Percentiles rank a stretch among this genome's conserved stretches.
These are phyloP conservation scores for Moricandia moricandioides DNA, from an alignment of 345 rosid genomes.

Conservation along the genomic window DNA sequence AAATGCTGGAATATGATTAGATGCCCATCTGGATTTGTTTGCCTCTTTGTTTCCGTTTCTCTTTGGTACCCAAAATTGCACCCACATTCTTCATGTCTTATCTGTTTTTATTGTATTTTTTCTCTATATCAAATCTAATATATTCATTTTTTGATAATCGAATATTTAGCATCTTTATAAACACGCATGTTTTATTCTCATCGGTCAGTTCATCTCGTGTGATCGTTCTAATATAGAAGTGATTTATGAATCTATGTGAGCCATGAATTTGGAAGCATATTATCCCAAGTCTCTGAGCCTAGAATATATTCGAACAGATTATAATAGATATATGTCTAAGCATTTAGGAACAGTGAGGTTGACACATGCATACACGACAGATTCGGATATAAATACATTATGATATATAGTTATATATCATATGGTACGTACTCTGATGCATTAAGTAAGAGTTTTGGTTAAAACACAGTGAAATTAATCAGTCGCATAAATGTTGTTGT, in stretches of 20 bases:
- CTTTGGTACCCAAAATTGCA: conserved; percentile 21
- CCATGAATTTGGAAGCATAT: conserved; percentile 16
- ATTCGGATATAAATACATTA: neutral
- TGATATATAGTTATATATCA: neutral
- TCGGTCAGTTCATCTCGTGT: neutral
- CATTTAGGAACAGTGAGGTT: neutral
- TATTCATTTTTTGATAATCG: neutral
- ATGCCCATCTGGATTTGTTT: conserved; percentile 33
- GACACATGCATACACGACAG: neutral
- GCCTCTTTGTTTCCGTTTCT: conserved; percentile 22
- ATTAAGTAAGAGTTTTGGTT: neutral
- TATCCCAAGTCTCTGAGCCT: neutral
- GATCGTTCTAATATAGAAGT: neutral
- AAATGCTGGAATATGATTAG: conserved; percentile 35
- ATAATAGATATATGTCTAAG: neutral
- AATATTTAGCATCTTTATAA: conserved; percentile 5
- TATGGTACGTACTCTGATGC: neutral
- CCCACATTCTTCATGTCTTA: conserved; percentile 21
- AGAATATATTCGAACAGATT: conserved; percentile 20
- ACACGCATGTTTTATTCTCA: conserved; percentile 12
- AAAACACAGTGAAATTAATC: neutral
- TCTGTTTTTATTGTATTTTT: neutral
- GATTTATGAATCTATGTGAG: conserved; percentile 11
- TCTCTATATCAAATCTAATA: neutral
- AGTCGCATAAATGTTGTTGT: neutral